Evolutionary conservation across 495 filamentous ascomycete species (phyloP), one percentile per base, ranked within the genome.

Genomic region (Tuber microsphaerosporum): DNA sequence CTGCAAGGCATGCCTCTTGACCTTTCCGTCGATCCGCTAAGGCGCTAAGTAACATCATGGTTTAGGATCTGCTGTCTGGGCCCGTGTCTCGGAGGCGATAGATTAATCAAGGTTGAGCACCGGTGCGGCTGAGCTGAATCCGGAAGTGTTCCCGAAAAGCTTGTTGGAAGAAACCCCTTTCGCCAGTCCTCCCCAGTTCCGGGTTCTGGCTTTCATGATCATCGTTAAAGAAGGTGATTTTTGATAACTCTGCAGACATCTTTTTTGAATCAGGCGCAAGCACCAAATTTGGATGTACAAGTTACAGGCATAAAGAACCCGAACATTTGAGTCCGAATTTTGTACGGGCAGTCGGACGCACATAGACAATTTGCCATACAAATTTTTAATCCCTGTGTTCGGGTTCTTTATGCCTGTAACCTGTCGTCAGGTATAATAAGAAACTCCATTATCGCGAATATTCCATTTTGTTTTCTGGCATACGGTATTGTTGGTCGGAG

Each of bases 101-200:
- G n/a, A 65, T 65, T 31, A 65, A 65, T 65, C 56, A 8, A 65
- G 56, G 56, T 65, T 14, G 26, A 14, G 56, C 56, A 14, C 56
- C 56, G 56, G 56, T 65, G n/a, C 56, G 56, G 56, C 56, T 65
- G 56, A 6, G n/a, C 56, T 65, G 56, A 65, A 65, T 65, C 26
- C 56, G 56, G 56, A 65, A 65, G 56, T 31, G 56, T 16, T 65
- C 56, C 56, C 56, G 48, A 56, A 56, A 51, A 56, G 48, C 48
- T 65, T 65, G 56, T 65, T 31, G n/a, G 56, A 31, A 17, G 56
- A 56, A n/a, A 65, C 56, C 56, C 56, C 56, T 65, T 65, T 65
- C 56, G 26, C 56, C 26, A 31, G 14, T 26, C 51, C 4, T 65
- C n/a, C 9, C 56, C 56, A 31, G n/a, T 65, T 31, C 56, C 56